phyloP scores from a whole-genome alignment of 1,284 basidiomycete genomes.

The Leccinum pachyderme region DNA sequence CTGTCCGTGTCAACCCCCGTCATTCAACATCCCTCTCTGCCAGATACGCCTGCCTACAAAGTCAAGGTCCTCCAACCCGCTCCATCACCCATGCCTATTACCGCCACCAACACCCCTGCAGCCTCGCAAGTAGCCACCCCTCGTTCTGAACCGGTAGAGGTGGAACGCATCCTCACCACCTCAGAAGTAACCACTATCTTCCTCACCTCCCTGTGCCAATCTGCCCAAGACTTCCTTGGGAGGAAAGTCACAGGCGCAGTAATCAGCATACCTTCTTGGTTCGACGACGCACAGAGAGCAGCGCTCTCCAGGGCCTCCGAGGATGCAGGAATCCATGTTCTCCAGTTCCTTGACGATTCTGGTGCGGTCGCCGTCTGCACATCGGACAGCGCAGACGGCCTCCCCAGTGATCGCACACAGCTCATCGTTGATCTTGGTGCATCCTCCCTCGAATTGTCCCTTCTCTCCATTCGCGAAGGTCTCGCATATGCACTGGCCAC shows the following conservation, averaged over 20 bases:
- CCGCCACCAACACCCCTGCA: conserved; percentile 59
- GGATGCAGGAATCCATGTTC: conserved; percentile 81
- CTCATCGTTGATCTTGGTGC: conserved; percentile 73
- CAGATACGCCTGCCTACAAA: conserved; percentile 82
- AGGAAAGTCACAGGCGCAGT: conserved; percentile 81
- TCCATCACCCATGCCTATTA: conserved; percentile 56
- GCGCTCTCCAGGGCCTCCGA: conserved; percentile 75
- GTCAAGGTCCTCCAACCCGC: conserved; percentile 79
- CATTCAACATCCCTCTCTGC: conserved; percentile 71
- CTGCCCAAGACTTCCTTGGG: conserved; percentile 93
- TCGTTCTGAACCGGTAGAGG: conserved; percentile 75
- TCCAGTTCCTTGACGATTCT: conserved; percentile 85
- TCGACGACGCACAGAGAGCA: conserved; percentile 65
- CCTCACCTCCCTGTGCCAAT: conserved; percentile 80
- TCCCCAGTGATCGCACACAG: conserved; percentile 59
- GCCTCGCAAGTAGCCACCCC: conserved; percentile 73
- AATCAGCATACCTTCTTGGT: conserved; percentile 80
- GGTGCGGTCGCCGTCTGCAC: conserved; percentile 71
- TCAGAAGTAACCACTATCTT: conserved; percentile 87
- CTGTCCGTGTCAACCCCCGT: conserved; percentile 59
- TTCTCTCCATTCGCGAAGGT: conserved; percentile 68
- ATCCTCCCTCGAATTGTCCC: conserved; percentile 58
- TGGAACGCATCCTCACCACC: conserved; percentile 77
- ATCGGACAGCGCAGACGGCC: conserved; percentile 45
- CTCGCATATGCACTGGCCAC: conserved; percentile 58